Base-by-base conservation (phyloP, 139 green algal species). In the Nannochloris sp. region DNA sequence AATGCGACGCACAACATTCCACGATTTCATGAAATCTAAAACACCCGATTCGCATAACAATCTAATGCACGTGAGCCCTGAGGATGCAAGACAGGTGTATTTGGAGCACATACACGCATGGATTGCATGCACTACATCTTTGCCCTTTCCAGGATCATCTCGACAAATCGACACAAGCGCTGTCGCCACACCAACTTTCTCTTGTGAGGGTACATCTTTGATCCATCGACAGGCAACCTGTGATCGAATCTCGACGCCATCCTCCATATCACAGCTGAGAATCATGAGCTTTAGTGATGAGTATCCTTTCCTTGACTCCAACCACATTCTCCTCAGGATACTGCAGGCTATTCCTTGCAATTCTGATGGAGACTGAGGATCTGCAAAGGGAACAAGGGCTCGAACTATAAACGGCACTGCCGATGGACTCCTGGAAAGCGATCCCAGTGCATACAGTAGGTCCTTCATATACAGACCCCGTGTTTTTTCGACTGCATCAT, bases 11-110 rank as follows among this genome's bases (percentile, higher is more conserved):
- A 84, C 70, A 43, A 84, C 69, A 17, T 49, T 43, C 74, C 76
- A 87, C 12, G 78, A 79, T 4, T 59, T 68, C 31, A 85, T 85
- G 62, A 87, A 87, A 61, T 87, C 80, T 13, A 87, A 65, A 50
- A 77, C 70, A 50, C 77, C 68, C n/a, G 62, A 50, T 57, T 81
- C 60, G 29, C 66, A 82, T 50, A 86, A 59, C 33, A 64, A 29
- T 0, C 44, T 46, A 28, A 83, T 57, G 6, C 64, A 71, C 11
- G 70, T 43, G 45, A 86, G 68, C 2, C 68, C 77, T 28, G 75
- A 50, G 0, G 80, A 71, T 6, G 61, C 56, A 31, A 79, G 73
- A 3, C 45, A 25, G 0, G 78, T 67, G 13, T 5, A 17, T 20
- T 20, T 30, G 10, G 20, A 68, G 43, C 14, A 5, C 31, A 64